These are phyloP conservation scores for Hysterium pulicare DNA, from an alignment of 2,329 filamentous ascomycete genomes.

Conservation along the genomic window DNA sequence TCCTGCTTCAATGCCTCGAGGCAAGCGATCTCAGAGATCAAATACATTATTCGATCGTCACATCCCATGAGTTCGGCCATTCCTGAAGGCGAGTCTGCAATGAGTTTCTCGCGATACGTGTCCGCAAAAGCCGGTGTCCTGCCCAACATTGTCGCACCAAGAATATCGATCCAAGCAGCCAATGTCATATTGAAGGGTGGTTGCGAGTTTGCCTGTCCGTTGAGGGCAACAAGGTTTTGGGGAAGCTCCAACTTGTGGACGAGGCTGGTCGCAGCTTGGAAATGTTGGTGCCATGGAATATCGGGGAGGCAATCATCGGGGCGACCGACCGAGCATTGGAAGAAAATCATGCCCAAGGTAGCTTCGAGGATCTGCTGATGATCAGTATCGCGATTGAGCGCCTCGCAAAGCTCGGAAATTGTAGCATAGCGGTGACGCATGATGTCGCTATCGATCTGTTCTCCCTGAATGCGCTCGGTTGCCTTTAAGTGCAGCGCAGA, in stretches of 20 bases:
- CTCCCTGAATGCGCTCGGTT: slow-evolving; percentile 61
- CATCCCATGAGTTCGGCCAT: slow-evolving; percentile 95
- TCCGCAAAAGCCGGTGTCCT: slow-evolving; percentile 84
- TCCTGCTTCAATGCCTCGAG: slow-evolving; percentile 81
- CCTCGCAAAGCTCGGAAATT: slow-evolving; percentile 79
- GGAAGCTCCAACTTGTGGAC: slow-evolving; percentile 82
- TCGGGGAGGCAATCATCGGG: slow-evolving; percentile 82
- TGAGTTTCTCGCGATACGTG: slow-evolving; percentile 92
- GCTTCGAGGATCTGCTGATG: slow-evolving; percentile 89
- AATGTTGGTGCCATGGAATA: slow-evolving; percentile 96
- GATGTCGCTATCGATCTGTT: slow-evolving; percentile 84
- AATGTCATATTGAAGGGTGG: slow-evolving; percentile 94
- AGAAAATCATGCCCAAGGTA: slow-evolving; percentile 91
- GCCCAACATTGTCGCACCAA: slow-evolving; percentile 89
- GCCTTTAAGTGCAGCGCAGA: slow-evolving; percentile 89
- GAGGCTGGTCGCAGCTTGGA: slow-evolving; percentile 82
- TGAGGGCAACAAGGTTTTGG: slow-evolving; percentile 57
- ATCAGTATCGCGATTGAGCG: slow-evolving; percentile 74
- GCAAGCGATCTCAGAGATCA: slow-evolving; percentile 96
- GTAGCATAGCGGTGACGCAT: slow-evolving; percentile 88
- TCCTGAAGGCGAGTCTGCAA: slow-evolving; percentile 63
- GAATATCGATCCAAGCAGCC: slow-evolving; percentile 93
- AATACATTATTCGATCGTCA: slow-evolving; percentile 94
- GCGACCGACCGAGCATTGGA: slow-evolving; percentile 87
- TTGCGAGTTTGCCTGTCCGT: slow-evolving; percentile 57